Conservation (phyloP, 2,329 filamentous ascomycete species). For the Fusarium sp. region DNA sequence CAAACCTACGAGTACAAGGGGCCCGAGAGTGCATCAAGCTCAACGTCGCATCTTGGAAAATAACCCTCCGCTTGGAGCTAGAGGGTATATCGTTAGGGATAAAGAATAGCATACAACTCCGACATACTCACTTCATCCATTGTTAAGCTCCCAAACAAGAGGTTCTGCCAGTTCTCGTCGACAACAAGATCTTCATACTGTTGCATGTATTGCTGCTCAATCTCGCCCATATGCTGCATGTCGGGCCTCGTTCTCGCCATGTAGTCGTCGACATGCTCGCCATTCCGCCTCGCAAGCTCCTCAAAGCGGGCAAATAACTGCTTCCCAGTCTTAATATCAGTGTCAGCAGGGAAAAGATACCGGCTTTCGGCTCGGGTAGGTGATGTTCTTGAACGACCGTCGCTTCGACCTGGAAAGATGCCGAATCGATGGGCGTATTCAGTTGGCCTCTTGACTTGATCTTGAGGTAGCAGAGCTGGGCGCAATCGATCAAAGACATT, state of each 20-base stretch:
- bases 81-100: not conserved
- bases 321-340: conserved; percentile 30
- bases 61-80: conserved; percentile 41
- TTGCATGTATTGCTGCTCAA: conserved; percentile 33
- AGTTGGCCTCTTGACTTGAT: conserved; percentile 40
- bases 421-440: conserved; percentile 44
- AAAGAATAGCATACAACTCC: not conserved
- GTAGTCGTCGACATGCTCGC: conserved; percentile 34
- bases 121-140: conserved; percentile 44
- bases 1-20: conserved; percentile 38
- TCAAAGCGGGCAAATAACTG: conserved; percentile 36
- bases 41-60: conserved; percentile 32
- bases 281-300: conserved; percentile 12
- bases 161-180: conserved; percentile 47
- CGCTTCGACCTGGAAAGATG: conserved; percentile 41
- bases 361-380: conserved; percentile 41
- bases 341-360: conserved; percentile 8
- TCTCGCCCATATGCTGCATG: conserved; percentile 11
- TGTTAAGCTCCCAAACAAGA: conserved; percentile 44
- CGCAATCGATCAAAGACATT: conserved; percentile 33
- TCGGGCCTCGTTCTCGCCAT: conserved; percentile 24
- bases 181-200: conserved; percentile 38
- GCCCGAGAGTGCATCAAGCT: conserved; percentile 28
- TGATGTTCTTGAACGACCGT: conserved; percentile 47
- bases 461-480: conserved; percentile 39